A percentile compares a stretch with the other conserved stretches of the same genome.
Conservation (phyloP, 345 rosid genomes). For the Hibiscus mutabilis region DNA sequence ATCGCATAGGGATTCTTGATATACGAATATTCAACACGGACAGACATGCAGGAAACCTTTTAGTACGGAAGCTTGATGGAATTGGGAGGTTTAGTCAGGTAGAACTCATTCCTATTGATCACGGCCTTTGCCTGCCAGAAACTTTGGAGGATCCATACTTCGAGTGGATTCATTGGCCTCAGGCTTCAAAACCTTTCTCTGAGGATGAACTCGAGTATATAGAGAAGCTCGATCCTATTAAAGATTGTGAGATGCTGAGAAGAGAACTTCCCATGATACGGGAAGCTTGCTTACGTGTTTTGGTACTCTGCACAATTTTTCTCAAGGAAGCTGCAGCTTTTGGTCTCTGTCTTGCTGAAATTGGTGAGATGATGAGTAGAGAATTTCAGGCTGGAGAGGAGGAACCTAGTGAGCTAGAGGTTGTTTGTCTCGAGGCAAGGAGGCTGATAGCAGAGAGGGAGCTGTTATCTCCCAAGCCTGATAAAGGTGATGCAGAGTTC, state of each 20-base stretch:
- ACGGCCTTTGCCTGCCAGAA: constrained; percentile 96
- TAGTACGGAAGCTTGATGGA: constrained; percentile 76
- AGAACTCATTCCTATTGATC: constrained; percentile 94
- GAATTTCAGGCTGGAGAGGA: constrained; percentile 80
- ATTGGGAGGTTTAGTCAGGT: constrained; percentile 70
- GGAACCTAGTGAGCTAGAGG: constrained; percentile 97
- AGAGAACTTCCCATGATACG: constrained; percentile 88
- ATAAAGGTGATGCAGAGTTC: constrained; percentile 55
- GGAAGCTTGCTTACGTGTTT: constrained; percentile 80
- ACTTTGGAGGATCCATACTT: constrained; percentile 94
- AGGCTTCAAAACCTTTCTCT: constrained; percentile 96
- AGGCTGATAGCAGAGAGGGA: constrained; percentile 57
- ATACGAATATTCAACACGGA: constrained; percentile 89
- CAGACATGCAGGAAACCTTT: constrained; percentile 95
- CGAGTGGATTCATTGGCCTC: constrained; percentile 99
- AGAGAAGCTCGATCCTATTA: constrained; percentile 47
- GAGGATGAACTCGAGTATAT: constrained; percentile 91
- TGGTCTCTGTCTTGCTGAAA: constrained; percentile 92
- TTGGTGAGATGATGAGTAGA: constrained; percentile 99
- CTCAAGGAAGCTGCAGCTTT: constrained; percentile 78
- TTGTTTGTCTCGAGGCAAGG: constrained; percentile 84
- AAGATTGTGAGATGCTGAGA: constrained; percentile 67
- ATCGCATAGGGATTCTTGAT: constrained; percentile 87
- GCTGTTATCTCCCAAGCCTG: constrained; percentile 44
- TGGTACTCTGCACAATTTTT: constrained; percentile 69